phyloP scores from a whole-genome alignment of 2,329 filamentous ascomycete species.

The Dryadomyces sulphureus region DNA sequence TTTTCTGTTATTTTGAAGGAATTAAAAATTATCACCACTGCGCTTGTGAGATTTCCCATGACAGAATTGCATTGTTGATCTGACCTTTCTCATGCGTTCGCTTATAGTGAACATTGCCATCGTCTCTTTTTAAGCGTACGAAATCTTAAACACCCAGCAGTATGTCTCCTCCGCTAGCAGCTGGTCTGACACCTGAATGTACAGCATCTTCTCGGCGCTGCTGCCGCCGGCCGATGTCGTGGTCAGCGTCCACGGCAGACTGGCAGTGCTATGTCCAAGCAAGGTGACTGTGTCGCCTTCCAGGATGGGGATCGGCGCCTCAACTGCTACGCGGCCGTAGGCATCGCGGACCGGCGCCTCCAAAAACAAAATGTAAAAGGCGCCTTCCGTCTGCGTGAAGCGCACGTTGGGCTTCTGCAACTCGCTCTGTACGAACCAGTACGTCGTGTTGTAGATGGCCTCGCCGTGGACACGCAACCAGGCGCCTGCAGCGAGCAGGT shows the following conservation, averaged over 20 bases:
- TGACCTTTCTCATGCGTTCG: no score
- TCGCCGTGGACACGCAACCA: slow-evolving; percentile 40
- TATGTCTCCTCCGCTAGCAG: slow-evolving; percentile 19
- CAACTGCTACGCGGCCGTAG: slow-evolving; percentile 16
- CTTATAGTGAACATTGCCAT: no score
- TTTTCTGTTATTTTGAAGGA: no score
- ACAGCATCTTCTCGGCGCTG: no score
- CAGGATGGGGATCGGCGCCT: slow-evolving; percentile 25
- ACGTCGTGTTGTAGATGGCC: slow-evolving; percentile 41
- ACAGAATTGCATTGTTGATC: no score
- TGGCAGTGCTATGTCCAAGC: slow-evolving; percentile 12
- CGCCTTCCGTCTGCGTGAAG: slow-evolving; percentile 29
- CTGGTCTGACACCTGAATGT: slow-evolving; percentile 13
- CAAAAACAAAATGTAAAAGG: slow-evolving; percentile 27
- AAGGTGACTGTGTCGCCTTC: slow-evolving; percentile 26
- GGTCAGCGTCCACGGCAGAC: slow-evolving; percentile 12
- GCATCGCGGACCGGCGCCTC: slow-evolving; percentile 14
- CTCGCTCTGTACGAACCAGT: slow-evolving; percentile 27
- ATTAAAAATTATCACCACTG: no score
- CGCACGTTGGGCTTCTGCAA: slow-evolving; percentile 15
- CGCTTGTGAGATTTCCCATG: no score
- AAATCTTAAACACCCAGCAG: slow-evolving; percentile 27
- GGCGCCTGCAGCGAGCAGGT: slow-evolving; percentile 32
- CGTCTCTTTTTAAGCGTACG: slow-evolving; percentile 2
- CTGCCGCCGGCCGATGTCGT: no score